A percentile compares a stretch with the other conserved stretches of the same genome.
These are phyloP conservation scores for Colletotrichum theobromicola DNA, from an alignment of 2,329 filamentous ascomycete genomes.

Conservation along the genomic window DNA sequence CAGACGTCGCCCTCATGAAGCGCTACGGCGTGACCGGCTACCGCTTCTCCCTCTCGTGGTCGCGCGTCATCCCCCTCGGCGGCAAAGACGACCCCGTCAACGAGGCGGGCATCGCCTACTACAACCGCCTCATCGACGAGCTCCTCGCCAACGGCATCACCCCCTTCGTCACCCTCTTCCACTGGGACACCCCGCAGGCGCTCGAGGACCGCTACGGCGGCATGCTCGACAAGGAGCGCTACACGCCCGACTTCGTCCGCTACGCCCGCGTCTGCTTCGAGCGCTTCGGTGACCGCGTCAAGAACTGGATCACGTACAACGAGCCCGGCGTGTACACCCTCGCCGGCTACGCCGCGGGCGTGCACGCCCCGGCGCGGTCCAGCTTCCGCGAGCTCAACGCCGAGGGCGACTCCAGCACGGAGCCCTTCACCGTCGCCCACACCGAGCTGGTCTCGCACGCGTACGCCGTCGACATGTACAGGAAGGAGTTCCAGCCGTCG, in stretches of 20 bases:
- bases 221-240: constrained; percentile 65
- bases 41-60: constrained; percentile 70
- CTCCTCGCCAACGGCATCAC: constrained; percentile 61
- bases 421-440: constrained; percentile 44
- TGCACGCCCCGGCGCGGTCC: constrained; percentile 35
- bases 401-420: constrained; percentile 36
- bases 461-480: constrained; percentile 41
- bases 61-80: constrained; percentile 67
- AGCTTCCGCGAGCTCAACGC: constrained; percentile 33
- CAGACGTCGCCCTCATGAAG: constrained; percentile 66
- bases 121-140: constrained; percentile 65
- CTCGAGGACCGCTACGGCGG: constrained; percentile 66
- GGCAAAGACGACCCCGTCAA: constrained; percentile 68
- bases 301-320: constrained; percentile 59
- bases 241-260: constrained; percentile 62
- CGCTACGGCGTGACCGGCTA: constrained; percentile 64
- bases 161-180: constrained; percentile 67
- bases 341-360: constrained; percentile 38
- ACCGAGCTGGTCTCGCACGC: constrained; percentile 44
- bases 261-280: constrained; percentile 65
- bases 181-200: constrained; percentile 68
- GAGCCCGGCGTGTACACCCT: constrained; percentile 37
- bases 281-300: constrained; percentile 61
- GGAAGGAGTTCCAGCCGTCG: constrained; percentile 38
- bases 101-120: constrained; percentile 63